Evolutionary conservation across 2,329 filamentous ascomycete species (phyloP).

Genomic region (Talaromyces sp.): DNA sequence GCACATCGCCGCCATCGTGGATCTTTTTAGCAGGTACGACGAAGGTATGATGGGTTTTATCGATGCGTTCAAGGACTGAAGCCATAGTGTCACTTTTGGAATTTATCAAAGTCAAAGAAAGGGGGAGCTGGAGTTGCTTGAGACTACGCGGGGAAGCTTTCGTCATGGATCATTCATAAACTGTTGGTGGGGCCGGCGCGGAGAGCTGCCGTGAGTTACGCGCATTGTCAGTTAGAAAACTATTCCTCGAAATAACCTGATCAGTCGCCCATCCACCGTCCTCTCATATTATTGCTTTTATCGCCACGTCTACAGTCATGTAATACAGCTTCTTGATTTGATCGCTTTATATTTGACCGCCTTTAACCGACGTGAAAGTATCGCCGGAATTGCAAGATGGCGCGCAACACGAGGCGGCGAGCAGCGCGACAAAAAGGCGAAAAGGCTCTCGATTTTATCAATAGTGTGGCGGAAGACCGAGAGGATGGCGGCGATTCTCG

Average conservation of each 20-base stretch:
- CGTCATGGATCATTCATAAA: background rate
- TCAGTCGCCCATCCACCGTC: background rate
- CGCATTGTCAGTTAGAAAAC: background rate
- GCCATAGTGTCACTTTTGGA: background rate
- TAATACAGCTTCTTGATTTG: background rate
- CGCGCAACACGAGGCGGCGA: slow-evolving; percentile 1
- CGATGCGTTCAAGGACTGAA: slow-evolving; percentile 39
- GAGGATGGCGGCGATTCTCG: background rate
- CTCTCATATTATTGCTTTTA: background rate
- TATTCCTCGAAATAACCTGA: background rate
- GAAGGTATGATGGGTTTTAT: slow-evolving; percentile 57
- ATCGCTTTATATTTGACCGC: background rate
- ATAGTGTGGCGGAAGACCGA: slow-evolving; percentile 18
- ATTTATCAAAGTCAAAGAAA: background rate
- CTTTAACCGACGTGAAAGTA: background rate
- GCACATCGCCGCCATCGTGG: slow-evolving; percentile 77
- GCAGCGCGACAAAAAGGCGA: slow-evolving; percentile 21
- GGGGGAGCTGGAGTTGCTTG: slow-evolving; percentile 31
- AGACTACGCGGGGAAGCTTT: background rate
- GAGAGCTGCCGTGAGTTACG: background rate
- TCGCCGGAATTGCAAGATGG: background rate
- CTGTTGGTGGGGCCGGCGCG: background rate
- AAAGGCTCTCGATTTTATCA: slow-evolving; percentile 23
- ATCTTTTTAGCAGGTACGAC: slow-evolving; percentile 72
- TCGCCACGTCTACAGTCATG: background rate